Conservation (phyloP, 1,139 yeast genomes). For the Sugiyamaella paludigena region DNA sequence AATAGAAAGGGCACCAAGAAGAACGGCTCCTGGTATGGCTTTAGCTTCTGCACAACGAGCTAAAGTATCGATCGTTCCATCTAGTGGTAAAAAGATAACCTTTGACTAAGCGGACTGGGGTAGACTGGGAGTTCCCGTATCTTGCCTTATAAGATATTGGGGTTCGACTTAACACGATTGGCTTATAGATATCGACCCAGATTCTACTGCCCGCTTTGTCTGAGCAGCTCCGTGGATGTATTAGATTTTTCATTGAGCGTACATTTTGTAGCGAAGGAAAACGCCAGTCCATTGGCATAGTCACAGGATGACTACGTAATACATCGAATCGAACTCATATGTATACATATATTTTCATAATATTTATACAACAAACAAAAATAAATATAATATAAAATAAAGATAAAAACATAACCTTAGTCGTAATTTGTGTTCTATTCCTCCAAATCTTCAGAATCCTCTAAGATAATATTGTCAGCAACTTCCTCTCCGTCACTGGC, state of each 20-base stretch:
- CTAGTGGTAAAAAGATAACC: slow-evolving; percentile 83
- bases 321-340: background rate
- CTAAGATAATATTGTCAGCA: slow-evolving; percentile 19
- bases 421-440: too few relatives aligned
- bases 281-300: background rate
- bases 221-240: too few relatives aligned
- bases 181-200: too few relatives aligned
- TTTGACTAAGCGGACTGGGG: slow-evolving; percentile 49
- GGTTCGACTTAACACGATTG: too few relatives aligned
- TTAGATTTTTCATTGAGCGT: too few relatives aligned
- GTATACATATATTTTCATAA: background rate
- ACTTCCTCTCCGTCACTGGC: slow-evolving; percentile 20
- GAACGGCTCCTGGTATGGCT: slow-evolving; percentile 73
- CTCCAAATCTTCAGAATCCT: slow-evolving; percentile 15
- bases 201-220: too few relatives aligned
- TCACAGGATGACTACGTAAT: background rate
- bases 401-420: background rate
- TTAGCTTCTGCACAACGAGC: slow-evolving; percentile 88
- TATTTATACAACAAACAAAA: slow-evolving; percentile 5
- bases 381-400: background rate
- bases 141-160: too few relatives aligned
- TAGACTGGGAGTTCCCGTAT: too few relatives aligned
- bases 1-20: background rate
- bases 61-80: slow-evolving; percentile 82
- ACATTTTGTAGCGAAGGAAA: too few relatives aligned